Base-by-base conservation (phyloP, 768 basidiomycete genomes). In the Suillus subaureus region DNA sequence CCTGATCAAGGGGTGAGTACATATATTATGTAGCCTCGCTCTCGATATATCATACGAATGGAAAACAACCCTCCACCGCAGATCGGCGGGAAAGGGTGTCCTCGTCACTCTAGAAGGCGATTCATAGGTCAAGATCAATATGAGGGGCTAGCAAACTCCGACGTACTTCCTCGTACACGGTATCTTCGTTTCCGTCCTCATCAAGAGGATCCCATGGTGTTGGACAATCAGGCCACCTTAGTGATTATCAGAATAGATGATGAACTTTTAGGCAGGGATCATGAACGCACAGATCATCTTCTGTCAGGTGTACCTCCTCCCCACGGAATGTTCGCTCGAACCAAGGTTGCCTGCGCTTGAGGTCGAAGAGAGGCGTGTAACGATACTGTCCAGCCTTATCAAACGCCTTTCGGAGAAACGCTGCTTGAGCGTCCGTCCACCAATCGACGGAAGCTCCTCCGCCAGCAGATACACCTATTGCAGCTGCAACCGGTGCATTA, bases 361-460 rank as follows among this genome's bases (percentile, higher is more conserved):
- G 49, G 3, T 57, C 54, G 58, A 70, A 74, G n/a, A 76, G 74
- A 15, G 76, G 75, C 1, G 76, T 76, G 28, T 57, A 76, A 26
- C 42, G 51, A 3, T 76, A 74, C 0, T 55, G 57, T 16, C 75
- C 75, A 1, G 39, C 11, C 51, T 58, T 66, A 66, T 74, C 69
- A 42, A 60, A 68, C 0, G 67, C 76, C 40, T 57, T 69, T 13
- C 76, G 76, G n/a, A 74, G 28, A 11, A 76, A 31, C 13, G 65
- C 68, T 15, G 68, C 63, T 3, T 71, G 65, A 7, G 43, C 23
- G n/a, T 74, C 67, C 6, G 73, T 62, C 68, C 64, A 71, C 75
- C 76, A 77, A 12, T 51, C 61, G 4, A 73, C 0, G 6, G 65
- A 58, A 6, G n/a, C 64, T 5, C 60, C 28, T 0, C 39, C 71